Conservation (phyloP, 1,284 basidiomycete species). For the Ceraceosorus guamensis region DNA sequence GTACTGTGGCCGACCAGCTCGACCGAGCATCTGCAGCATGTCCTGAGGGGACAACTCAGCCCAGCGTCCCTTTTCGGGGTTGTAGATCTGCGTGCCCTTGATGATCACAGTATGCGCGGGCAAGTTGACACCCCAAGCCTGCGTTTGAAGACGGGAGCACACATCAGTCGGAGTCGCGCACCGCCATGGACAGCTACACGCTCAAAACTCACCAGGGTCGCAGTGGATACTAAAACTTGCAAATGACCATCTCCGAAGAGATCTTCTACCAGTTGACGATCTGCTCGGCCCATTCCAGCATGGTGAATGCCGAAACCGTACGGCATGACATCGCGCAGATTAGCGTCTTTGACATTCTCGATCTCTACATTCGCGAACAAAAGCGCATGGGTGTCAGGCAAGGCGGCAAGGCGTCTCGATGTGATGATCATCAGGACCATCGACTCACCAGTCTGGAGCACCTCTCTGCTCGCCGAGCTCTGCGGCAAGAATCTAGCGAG, state of each 20-base stretch:
- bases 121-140: slow-evolving; percentile 95
- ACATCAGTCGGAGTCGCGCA: not conserved
- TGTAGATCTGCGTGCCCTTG: slow-evolving; percentile 99
- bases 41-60: slow-evolving; percentile 92
- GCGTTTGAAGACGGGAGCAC: not conserved
- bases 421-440: slow-evolving; percentile 63
- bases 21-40: slow-evolving; percentile 96
- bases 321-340: slow-evolving; percentile 81
- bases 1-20: slow-evolving; percentile 94
- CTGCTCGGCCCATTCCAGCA: slow-evolving; percentile 94
- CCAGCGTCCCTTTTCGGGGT: slow-evolving; percentile 97
- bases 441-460: slow-evolving; percentile 38
- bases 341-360: slow-evolving; percentile 72
- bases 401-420: not conserved
- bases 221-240: slow-evolving; percentile 92
- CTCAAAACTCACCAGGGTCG: slow-evolving; percentile 59
- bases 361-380: slow-evolving; percentile 66
- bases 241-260: slow-evolving; percentile 87
- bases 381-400: slow-evolving; percentile 59
- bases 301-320: slow-evolving; percentile 98
- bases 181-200: not conserved
- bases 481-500: slow-evolving; percentile 77
- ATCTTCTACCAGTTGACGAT: slow-evolving; percentile 87
- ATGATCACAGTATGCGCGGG: slow-evolving; percentile 98
- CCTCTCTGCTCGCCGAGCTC: slow-evolving; percentile 32